Conservation (phyloP, 1,284 basidiomycete species). For the Macrocybe sp. region DNA sequence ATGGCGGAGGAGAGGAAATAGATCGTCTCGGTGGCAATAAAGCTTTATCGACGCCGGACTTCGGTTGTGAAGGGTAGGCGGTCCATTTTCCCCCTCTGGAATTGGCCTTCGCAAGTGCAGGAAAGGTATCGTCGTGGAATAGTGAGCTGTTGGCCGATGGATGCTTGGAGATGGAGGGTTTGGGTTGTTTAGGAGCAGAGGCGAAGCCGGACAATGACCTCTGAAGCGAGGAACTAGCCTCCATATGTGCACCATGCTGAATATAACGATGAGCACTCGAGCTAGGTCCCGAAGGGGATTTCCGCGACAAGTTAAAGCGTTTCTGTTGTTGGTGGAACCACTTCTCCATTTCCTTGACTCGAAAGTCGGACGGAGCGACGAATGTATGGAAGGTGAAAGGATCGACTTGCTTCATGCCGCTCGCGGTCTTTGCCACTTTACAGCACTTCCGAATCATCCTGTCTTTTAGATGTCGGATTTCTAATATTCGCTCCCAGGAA, state of each 20-base stretch:
- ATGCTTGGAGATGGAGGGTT: neutral
- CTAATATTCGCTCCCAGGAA: slow-evolving; percentile 60
- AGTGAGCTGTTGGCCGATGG: neutral
- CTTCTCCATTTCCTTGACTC: slow-evolving; percentile 71
- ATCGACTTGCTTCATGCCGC: slow-evolving; percentile 31
- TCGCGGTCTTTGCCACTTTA: slow-evolving; percentile 41
- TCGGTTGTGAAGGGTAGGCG: slow-evolving; percentile 6
- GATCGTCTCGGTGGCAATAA: slow-evolving; percentile 4
- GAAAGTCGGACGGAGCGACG: slow-evolving; percentile 64
- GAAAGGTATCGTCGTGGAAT: neutral
- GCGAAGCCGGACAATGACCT: neutral
- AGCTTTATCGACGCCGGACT: neutral
- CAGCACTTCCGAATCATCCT: slow-evolving; percentile 75
- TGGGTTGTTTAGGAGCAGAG: neutral
- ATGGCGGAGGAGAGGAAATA: slow-evolving; percentile 21
- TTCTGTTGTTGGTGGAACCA: slow-evolving; percentile 52
- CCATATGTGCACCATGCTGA: neutral
- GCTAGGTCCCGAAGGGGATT: slow-evolving; percentile 12
- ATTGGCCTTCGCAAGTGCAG: neutral
- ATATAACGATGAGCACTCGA: slow-evolving; percentile 3
- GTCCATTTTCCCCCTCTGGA: slow-evolving; percentile 2
- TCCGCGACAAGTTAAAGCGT: slow-evolving; percentile 21
- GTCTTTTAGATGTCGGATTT: slow-evolving; percentile 72
- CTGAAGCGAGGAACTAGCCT: neutral
- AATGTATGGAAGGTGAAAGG: slow-evolving; percentile 52